Conservation (phyloP, 2,329 filamentous ascomycete species). For the Fusarium anguioides region DNA sequence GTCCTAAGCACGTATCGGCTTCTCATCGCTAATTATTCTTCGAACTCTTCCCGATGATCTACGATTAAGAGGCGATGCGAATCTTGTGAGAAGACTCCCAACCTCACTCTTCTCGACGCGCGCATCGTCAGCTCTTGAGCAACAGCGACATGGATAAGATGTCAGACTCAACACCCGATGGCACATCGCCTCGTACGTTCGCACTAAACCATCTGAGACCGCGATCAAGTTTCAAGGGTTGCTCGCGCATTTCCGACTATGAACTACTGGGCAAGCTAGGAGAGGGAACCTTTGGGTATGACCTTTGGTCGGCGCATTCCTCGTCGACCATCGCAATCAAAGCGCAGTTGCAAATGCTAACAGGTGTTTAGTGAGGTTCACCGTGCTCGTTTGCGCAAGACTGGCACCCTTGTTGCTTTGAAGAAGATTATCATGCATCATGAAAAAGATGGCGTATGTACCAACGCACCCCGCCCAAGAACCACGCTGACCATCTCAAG, state of each 20-base stretch:
- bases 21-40: not conserved
- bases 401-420: conserved; percentile 81
- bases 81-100: conserved; percentile 21
- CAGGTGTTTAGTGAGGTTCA: conserved; percentile 77
- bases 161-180: conserved; percentile 49
- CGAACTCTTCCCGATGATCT: conserved; percentile 13
- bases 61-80: conserved; percentile 32
- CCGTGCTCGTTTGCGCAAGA: conserved; percentile 82
- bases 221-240: conserved; percentile 78
- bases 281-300: conserved; percentile 93
- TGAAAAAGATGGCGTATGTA: conserved; percentile 89
- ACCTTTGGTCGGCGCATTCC: conserved; percentile 20
- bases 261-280: conserved; percentile 86
- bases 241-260: conserved; percentile 84
- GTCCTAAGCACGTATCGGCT: not conserved
- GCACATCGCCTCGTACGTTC: conserved; percentile 66
- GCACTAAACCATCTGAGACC: conserved; percentile 67
- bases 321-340: conserved; percentile 15
- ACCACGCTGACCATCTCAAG: conserved; percentile 51
- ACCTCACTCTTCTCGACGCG: conserved; percentile 35
- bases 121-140: conserved; percentile 33
- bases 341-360: conserved; percentile 11
- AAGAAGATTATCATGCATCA: conserved; percentile 99
- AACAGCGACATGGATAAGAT: conserved; percentile 46
- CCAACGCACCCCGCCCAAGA: not conserved